A percentile compares a stretch with the other conserved stretches of the same genome.
Evolutionary conservation across 75 land plant genomes (phyloP).

Genomic region (Pinus tabuliformis): DNA sequence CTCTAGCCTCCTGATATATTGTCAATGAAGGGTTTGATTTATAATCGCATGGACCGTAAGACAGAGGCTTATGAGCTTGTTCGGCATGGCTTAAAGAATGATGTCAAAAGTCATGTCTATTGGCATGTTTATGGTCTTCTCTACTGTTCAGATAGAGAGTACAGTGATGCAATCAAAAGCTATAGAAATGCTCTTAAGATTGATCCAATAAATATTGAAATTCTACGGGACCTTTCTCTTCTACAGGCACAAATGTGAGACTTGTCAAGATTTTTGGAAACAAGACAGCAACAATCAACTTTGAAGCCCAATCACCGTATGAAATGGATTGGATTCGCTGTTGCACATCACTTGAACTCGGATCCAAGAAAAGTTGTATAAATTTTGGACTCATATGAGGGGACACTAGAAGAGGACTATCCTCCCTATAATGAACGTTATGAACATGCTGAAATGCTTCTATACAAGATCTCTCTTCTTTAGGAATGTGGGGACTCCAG

Average conservation of each 20-base stretch:
- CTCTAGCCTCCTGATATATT: too few species aligned
- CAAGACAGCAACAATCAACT: conserved; percentile 79
- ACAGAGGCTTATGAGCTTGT: conserved; percentile 96
- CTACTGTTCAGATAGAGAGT: conserved; percentile 97
- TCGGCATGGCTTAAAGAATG: conserved; percentile 91
- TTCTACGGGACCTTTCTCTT: conserved; percentile 86
- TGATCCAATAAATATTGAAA: conserved; percentile 96
- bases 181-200: conserved; percentile 86
- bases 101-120: conserved; percentile 98
- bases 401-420: conserved; percentile 90
- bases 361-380: conserved; percentile 48
- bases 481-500: conserved; percentile 74
- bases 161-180: conserved; percentile 96
- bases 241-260: conserved; percentile 98
- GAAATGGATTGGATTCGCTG: conserved; percentile 97
- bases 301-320: conserved; percentile 94
- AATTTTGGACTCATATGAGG: conserved; percentile 88
- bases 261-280: conserved; percentile 89
- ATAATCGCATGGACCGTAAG: conserved; percentile 96
- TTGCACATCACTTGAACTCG: conserved; percentile 78
- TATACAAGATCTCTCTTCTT: conserved; percentile 64
- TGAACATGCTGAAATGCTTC: conserved; percentile 82
- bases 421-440: conserved; percentile 88
- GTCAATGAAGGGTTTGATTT: conserved; percentile 93
- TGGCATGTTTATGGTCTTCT: conserved; percentile 99